Conservation (phyloP, 2,329 filamentous ascomycete genomes). For the Phialophora verrucosa region DNA sequence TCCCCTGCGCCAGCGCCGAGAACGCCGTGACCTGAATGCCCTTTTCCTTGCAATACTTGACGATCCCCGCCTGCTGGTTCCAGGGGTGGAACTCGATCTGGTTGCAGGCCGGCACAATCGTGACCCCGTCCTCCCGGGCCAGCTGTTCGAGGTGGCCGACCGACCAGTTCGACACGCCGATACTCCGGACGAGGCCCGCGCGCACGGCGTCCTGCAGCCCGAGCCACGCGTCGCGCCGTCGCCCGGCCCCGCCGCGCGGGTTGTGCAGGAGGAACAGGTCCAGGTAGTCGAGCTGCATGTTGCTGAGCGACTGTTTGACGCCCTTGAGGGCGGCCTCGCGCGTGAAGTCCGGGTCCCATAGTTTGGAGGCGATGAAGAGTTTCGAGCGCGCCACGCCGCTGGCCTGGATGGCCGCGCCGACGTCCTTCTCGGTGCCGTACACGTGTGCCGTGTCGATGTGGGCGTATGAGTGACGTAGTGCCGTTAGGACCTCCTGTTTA, state of each 20-base stretch:
- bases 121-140: slow-evolving; percentile 27
- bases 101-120: slow-evolving; percentile 40
- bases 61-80: slow-evolving; percentile 38
- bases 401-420: slow-evolving; percentile 65
- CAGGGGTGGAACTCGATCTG: slow-evolving; percentile 41
- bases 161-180: slow-evolving; percentile 34
- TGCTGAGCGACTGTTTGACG: slow-evolving; percentile 55
- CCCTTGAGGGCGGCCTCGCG: slow-evolving; percentile 62
- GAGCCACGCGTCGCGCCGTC: slow-evolving; percentile 67
- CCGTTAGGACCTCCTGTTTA: slow-evolving; percentile 36
- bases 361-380: slow-evolving; percentile 76
- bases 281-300: slow-evolving; percentile 53
- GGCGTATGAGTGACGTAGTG: slow-evolving; percentile 35
- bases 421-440: slow-evolving; percentile 71
- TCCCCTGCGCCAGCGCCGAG: slow-evolving; percentile 38
- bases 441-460: slow-evolving; percentile 66
- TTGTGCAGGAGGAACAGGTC: slow-evolving; percentile 68
- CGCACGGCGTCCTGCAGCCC: slow-evolving; percentile 59
- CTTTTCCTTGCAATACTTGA: slow-evolving; percentile 16
- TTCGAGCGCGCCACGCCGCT: slow-evolving; percentile 63
- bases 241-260: slow-evolving; percentile 59
- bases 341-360: slow-evolving; percentile 79
- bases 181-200: slow-evolving; percentile 29
- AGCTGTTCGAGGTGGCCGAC: slow-evolving; percentile 33
- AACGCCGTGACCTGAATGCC: slow-evolving; percentile 21